Conservation (phyloP, 345 rosid genomes). For the Viola odorata region DNA sequence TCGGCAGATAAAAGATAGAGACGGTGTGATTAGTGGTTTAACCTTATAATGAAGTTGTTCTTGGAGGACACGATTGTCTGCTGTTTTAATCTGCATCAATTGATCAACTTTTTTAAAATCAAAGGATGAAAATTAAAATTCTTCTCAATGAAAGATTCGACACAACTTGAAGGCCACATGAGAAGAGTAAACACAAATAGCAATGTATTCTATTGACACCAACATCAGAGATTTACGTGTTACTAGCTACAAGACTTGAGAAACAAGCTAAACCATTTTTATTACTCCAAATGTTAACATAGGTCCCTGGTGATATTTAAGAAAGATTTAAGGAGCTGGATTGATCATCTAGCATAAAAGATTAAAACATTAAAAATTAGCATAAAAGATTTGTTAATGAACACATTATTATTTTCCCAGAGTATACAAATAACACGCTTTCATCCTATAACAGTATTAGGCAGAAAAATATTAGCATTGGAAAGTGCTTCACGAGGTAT, state of each 20-base stretch:
- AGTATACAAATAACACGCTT: background rate
- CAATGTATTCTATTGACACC: too few species aligned
- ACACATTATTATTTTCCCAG: background rate
- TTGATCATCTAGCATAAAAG: background rate
- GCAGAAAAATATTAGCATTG: background rate
- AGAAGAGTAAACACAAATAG: too few species aligned
- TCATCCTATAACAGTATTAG: background rate
- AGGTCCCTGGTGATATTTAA: too few species aligned
- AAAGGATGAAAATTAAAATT: constrained; percentile 6
- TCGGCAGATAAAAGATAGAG: background rate
- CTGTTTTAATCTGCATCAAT: constrained; percentile 75
- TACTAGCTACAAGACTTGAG: too few species aligned
- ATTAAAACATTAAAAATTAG: background rate
- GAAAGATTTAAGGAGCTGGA: constrained; percentile 1
- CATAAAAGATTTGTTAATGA: background rate
- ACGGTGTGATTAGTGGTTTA: background rate
- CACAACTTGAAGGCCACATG: background rate
- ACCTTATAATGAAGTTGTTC: constrained; percentile 96
- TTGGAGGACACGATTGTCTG: constrained; percentile 96
- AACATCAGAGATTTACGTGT: too few species aligned
- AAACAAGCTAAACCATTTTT: too few species aligned
- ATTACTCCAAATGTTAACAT: too few species aligned
- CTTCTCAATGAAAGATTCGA: background rate
- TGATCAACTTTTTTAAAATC: constrained; percentile 22
- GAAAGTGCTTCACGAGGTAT: background rate